Base-by-base conservation (phyloP, 2,329 filamentous ascomycete species). In the Gyromitra esculenta region DNA sequence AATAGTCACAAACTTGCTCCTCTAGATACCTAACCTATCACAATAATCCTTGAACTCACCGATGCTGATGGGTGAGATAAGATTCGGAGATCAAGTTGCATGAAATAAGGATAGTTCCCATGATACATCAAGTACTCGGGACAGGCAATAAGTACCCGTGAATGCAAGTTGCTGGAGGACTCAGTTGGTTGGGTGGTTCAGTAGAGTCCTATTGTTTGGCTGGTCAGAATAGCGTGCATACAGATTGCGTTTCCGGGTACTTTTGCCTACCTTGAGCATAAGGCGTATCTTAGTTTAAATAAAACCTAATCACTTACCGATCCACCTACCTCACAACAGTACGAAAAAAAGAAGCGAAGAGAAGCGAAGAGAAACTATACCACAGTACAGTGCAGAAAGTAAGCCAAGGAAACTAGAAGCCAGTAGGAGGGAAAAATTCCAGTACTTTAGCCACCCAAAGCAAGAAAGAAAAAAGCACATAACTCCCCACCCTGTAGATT, bases 401-500 rank as follows among this genome's bases (percentile, higher is more conserved):
- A 60, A 67, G 45, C 35, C 43, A 11, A 35, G 8, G 11, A 52
- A 35, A 64, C 45, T 15, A 65, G 54, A 43, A 68, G 48, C 65
- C 31, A 45, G 60, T 35, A 66, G 35, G 31, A 69, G 35, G 31
- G 63, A 45, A 37, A 37, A 68, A 62, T 39, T 15, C 9, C 63
- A 56, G 48, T 39, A 18, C 18, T 37, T 54, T 50, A 63, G 66
- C 73, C 62, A 60, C 59, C 45, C 73, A 41, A 73, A 8, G 37
- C 18, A 69, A 66, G 52, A 52, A 56, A 52, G 63, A 25, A 70
- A 56, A 52, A 56, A 77, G 35, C 60, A 37, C 39, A 67, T 59
- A 79, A 79, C 65, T 63, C 68, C 71, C 50, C 35, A 50, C 43
- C 62, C 21, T 41, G 43, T 25, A 64, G 35, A 68, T 66, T 75